Conservation (phyloP, 371 early-diverging fungal species). For the Circinella minor region DNA sequence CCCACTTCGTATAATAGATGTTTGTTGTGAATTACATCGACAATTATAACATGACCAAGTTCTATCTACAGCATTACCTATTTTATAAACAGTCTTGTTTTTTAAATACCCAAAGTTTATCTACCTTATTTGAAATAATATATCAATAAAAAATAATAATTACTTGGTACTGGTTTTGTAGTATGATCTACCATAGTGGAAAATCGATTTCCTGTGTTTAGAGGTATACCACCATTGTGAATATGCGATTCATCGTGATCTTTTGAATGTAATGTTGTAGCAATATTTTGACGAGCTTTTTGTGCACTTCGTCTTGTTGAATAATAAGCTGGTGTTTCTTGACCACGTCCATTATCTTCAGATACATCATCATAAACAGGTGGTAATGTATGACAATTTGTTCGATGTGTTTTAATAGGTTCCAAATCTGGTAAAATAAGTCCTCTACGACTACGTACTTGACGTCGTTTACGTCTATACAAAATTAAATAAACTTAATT, state of each 20-base stretch:
- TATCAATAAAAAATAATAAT: too few species aligned
- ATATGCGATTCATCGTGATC: slow-evolving; percentile 1
- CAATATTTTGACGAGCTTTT: slow-evolving; percentile 50
- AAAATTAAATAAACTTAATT: too few species aligned
- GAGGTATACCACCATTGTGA: slow-evolving; percentile 2
- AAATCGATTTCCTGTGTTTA: slow-evolving; percentile 21
- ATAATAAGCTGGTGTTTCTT: slow-evolving; percentile 23
- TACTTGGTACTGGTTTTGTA: slow-evolving; percentile 12
- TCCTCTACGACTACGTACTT: slow-evolving; percentile 75
- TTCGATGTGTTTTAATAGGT: slow-evolving; percentile 48
- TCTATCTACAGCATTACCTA: background rate
- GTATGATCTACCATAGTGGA: slow-evolving; percentile 23
- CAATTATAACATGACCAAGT: slow-evolving; percentile 2
- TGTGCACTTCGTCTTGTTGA: slow-evolving; percentile 46
- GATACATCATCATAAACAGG: slow-evolving; percentile 39
- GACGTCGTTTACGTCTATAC: slow-evolving; percentile 79
- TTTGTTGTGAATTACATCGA: slow-evolving; percentile 1
- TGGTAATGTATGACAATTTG: slow-evolving; percentile 33
- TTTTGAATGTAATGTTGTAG: slow-evolving; percentile 38
- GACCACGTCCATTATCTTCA: slow-evolving; percentile 28
- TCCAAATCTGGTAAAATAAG: slow-evolving; percentile 76
- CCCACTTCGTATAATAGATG: slow-evolving; percentile 2
- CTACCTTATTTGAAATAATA: too few species aligned
- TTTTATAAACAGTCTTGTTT: background rate
- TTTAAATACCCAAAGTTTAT: too few species aligned